Percentiles rank a stretch among this genome's conserved stretches.
Evolutionary conservation across 1,139 yeast genomes (phyloP).

Genomic region (Blastobotrys niveus): DNA sequence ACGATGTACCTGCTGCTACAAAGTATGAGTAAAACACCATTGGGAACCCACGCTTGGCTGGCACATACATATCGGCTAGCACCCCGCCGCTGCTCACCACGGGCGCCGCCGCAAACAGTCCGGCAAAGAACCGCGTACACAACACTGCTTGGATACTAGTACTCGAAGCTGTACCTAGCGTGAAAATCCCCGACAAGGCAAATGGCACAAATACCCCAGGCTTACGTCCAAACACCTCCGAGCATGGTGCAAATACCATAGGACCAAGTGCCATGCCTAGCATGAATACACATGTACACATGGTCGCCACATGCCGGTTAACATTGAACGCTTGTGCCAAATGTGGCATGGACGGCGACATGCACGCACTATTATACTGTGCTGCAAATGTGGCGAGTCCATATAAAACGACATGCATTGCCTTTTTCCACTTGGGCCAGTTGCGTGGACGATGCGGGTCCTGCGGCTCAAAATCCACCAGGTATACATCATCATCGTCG

Average conservation of each 20-base stretch:
- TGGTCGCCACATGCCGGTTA: conserved; percentile 53
- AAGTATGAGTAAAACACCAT: conserved; percentile 65
- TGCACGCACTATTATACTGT: conserved; percentile 40
- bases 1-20: conserved; percentile 67
- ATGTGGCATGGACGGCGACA: conserved; percentile 42
- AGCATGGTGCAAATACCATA: conserved; percentile 68
- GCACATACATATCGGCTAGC: conserved; percentile 60
- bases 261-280: conserved; percentile 78
- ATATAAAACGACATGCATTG: conserved; percentile 38
- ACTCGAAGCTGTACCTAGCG: conserved; percentile 29
- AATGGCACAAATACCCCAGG: conserved; percentile 61
- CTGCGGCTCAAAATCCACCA: conserved; percentile 17
- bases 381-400: conserved; percentile 43
- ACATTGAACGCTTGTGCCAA: conserved; percentile 46
- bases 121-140: conserved; percentile 64
- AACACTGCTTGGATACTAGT: conserved; percentile 54
- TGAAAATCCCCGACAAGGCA: conserved; percentile 43
- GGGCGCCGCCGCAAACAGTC: conserved; percentile 69
- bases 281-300: conserved; percentile 66
- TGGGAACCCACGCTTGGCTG: conserved; percentile 62
- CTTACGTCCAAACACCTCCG: conserved; percentile 75
- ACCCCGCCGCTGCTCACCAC: conserved; percentile 74
- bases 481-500: neutral
- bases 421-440: conserved; percentile 37
- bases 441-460: conserved; percentile 32